Evolutionary conservation across 768 basidiomycete genomes (phyloP).

Genomic region (Xanthoconium stramineum): DNA sequence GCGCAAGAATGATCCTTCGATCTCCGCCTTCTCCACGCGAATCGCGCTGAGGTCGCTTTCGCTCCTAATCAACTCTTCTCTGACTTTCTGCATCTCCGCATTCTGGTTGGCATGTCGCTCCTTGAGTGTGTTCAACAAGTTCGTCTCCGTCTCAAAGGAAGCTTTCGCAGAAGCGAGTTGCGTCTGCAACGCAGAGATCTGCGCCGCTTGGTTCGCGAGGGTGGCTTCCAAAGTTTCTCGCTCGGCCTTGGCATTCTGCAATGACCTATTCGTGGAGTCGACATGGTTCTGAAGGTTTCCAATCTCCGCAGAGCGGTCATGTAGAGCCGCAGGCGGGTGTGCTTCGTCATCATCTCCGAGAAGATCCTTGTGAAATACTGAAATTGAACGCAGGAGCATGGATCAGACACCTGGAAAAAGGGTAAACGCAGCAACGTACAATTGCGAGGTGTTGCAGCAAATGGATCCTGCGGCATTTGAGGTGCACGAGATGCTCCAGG

Average conservation of each 20-base stretch:
- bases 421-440: slow-evolving; percentile 14
- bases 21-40: slow-evolving; percentile 85
- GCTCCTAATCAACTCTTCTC: slow-evolving; percentile 78
- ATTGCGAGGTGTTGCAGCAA: slow-evolving; percentile 34
- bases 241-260: slow-evolving; percentile 64
- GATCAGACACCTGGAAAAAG: slow-evolving; percentile 5
- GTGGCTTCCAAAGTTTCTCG: slow-evolving; percentile 62
- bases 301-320: slow-evolving; percentile 80
- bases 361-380: slow-evolving; percentile 46
- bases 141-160: slow-evolving; percentile 82
- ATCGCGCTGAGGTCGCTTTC: slow-evolving; percentile 92
- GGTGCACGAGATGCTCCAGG: slow-evolving; percentile 21
- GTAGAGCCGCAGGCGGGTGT: slow-evolving; percentile 48
- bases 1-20: slow-evolving; percentile 79
- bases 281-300: slow-evolving; percentile 87
- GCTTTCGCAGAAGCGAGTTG: slow-evolving; percentile 82
- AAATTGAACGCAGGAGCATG: not conserved
- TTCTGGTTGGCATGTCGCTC: slow-evolving; percentile 67
- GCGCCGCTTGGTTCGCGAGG: slow-evolving; percentile 63
- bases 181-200: slow-evolving; percentile 77
- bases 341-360: slow-evolving; percentile 67
- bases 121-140: slow-evolving; percentile 60
- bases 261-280: slow-evolving; percentile 69
- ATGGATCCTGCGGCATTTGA: slow-evolving; percentile 45
- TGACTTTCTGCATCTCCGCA: slow-evolving; percentile 65